Percentiles rank a stretch among this genome's conserved stretches.
Conservation (phyloP, 768 basidiomycete genomes). For the Asterophora lycoperdoides region DNA sequence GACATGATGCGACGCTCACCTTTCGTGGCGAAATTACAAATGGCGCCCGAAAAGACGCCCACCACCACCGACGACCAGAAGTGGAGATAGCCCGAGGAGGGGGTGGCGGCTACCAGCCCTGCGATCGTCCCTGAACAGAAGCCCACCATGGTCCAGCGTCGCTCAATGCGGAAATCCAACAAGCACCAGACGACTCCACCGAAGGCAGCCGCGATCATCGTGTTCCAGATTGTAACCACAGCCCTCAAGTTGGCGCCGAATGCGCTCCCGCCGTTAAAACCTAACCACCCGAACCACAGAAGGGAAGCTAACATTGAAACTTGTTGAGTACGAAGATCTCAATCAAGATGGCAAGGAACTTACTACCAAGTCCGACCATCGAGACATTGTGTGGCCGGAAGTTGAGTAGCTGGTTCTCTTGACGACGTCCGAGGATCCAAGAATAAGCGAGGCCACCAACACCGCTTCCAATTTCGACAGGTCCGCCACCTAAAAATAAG, state of each 20-base stretch:
- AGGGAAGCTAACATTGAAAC: slow-evolving; percentile 54
- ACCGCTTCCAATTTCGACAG: slow-evolving; percentile 85
- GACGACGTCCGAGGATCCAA: slow-evolving; percentile 80
- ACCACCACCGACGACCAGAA: slow-evolving; percentile 75
- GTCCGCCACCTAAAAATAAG: slow-evolving; percentile 60
- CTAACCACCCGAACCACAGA: slow-evolving; percentile 85
- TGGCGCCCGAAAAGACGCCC: slow-evolving; percentile 66
- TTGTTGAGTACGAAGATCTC: not conserved
- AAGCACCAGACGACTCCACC: slow-evolving; percentile 82
- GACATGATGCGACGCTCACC: slow-evolving; percentile 35
- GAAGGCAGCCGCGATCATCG: slow-evolving; percentile 80
- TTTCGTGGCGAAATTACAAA: slow-evolving; percentile 84
- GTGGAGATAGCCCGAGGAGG: slow-evolving; percentile 77
- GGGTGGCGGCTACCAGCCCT: slow-evolving; percentile 85
- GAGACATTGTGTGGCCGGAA: slow-evolving; percentile 89
- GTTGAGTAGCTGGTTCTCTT: slow-evolving; percentile 65
- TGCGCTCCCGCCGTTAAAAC: slow-evolving; percentile 90
- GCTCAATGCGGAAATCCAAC: slow-evolving; percentile 74
- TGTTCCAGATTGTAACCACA: slow-evolving; percentile 82
- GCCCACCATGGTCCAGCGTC: slow-evolving; percentile 86
- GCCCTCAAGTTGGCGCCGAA: slow-evolving; percentile 87
- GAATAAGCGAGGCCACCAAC: slow-evolving; percentile 82
- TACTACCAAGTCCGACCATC: slow-evolving; percentile 73
- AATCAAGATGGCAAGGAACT: slow-evolving; percentile 14
- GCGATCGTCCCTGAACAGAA: slow-evolving; percentile 93